phyloP scores from a whole-genome alignment of 2,329 filamentous ascomycete species.

The Claviceps sp. region DNA sequence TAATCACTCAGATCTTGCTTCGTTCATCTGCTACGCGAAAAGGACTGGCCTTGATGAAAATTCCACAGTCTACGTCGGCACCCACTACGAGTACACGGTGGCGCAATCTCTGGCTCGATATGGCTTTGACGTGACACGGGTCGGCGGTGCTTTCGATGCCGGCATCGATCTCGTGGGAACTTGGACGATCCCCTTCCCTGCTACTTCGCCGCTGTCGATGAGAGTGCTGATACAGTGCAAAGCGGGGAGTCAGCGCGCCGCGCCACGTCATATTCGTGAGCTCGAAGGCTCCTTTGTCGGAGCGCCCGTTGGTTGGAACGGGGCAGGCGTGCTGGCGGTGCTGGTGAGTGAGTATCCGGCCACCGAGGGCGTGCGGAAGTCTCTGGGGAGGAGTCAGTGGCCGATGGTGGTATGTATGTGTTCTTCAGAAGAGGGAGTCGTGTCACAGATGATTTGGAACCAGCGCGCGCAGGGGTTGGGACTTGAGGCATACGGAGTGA shows the following conservation, averaged over 20 bases:
- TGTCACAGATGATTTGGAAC: slow-evolving; percentile 66
- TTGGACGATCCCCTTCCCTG: slow-evolving; percentile 41
- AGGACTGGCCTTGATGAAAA: slow-evolving; percentile 39
- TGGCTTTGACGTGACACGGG: slow-evolving; percentile 51
- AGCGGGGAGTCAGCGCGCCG: slow-evolving; percentile 33
- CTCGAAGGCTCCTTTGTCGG: slow-evolving; percentile 65
- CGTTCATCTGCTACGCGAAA: slow-evolving; percentile 52
- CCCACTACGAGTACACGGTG: slow-evolving; percentile 63
- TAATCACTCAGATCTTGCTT: slow-evolving; percentile 48
- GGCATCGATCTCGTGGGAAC: slow-evolving; percentile 64
- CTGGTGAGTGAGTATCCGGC: slow-evolving; percentile 56
- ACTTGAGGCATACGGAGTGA: slow-evolving; percentile 45
- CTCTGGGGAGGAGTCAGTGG: slow-evolving; percentile 51
- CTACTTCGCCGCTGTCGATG: slow-evolving; percentile 18
- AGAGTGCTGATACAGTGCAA: slow-evolving; percentile 57
- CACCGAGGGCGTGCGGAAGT: slow-evolving; percentile 66
- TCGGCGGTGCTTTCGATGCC: slow-evolving; percentile 52
- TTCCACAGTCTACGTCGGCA: slow-evolving; percentile 55
- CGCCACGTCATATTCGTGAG: slow-evolving; percentile 55
- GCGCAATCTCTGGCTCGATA: slow-evolving; percentile 41
- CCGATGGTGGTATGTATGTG: slow-evolving; percentile 62
- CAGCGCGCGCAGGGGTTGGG: slow-evolving; percentile 45
- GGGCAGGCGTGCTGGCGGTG: slow-evolving; percentile 51
- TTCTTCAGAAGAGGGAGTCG: slow-evolving; percentile 40
- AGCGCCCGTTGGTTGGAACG: slow-evolving; percentile 61